Conservation (phyloP, 2,329 filamentous ascomycete genomes). For the Pochonia chlamydosporia region DNA sequence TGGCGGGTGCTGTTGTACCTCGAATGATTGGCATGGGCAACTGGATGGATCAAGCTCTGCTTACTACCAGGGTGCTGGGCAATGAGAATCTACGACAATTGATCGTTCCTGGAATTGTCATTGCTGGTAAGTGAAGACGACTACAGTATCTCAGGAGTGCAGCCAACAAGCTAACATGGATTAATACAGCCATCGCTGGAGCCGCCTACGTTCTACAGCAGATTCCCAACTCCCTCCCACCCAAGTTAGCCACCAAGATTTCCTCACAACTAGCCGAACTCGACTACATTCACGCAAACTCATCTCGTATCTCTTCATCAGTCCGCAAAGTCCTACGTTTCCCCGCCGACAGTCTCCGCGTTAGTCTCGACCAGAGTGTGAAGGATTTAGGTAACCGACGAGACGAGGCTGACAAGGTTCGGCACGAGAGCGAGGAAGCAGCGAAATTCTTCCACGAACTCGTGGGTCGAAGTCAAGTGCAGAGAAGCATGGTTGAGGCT, state of each 20-base stretch:
- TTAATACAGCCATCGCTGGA: slow-evolving; percentile 58
- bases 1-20: slow-evolving; percentile 78
- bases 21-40: slow-evolving; percentile 76
- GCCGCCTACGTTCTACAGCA: slow-evolving; percentile 77
- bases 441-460: slow-evolving; percentile 87
- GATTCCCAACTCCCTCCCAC: slow-evolving; percentile 83
- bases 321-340: slow-evolving; percentile 85
- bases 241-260: slow-evolving; percentile 79
- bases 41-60: slow-evolving; percentile 84
- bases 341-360: slow-evolving; percentile 79
- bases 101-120: slow-evolving; percentile 71
- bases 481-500: slow-evolving; percentile 43
- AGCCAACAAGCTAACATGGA: background rate
- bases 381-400: slow-evolving; percentile 75
- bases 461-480: slow-evolving; percentile 56
- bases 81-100: slow-evolving; percentile 75
- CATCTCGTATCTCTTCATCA: slow-evolving; percentile 74
- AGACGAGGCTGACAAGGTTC: slow-evolving; percentile 77
- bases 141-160: background rate
- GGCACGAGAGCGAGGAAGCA: slow-evolving; percentile 78
- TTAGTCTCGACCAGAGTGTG: slow-evolving; percentile 75
- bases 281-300: slow-evolving; percentile 90
- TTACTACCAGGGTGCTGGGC: slow-evolving; percentile 73
- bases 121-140: slow-evolving; percentile 60
- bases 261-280: slow-evolving; percentile 71